Evolutionary conservation across 75 land plant species (phyloP).

Genomic region (Chamaecyparis obtusa): DNA sequence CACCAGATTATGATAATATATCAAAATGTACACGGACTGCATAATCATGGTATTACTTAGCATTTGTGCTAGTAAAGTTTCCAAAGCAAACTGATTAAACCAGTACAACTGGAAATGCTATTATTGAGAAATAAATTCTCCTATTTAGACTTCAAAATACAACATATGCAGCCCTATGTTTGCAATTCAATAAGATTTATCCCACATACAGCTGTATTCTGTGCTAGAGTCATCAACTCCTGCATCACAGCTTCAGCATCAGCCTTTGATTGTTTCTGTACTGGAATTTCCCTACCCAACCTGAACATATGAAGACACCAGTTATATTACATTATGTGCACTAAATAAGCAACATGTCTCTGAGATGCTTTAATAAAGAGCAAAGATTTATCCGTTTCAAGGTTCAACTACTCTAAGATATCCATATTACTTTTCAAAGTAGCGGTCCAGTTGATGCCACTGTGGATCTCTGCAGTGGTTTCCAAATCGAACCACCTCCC

Average conservation of each 20-base stretch:
- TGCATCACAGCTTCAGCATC: conserved; percentile 71
- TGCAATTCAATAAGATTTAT: background rate
- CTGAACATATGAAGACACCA: conserved; percentile 25
- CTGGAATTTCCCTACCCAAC: conserved; percentile 55
- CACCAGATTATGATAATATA: background rate
- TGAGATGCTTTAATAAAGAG: background rate
- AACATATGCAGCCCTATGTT: background rate
- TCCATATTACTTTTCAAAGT: conserved; percentile 72
- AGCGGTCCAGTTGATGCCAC: conserved; percentile 90
- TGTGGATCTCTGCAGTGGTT: conserved; percentile 94
- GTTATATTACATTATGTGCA: background rate
- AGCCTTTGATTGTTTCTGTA: conserved; percentile 54
- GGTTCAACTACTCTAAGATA: background rate
- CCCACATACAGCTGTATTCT: conserved; percentile 81
- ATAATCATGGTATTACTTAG: background rate
- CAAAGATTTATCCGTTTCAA: background rate
- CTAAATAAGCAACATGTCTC: background rate
- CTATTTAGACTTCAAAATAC: background rate
- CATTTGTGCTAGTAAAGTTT: background rate
- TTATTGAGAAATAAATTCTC: background rate
- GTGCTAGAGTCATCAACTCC: conserved; percentile 68
- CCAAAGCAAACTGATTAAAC: background rate
- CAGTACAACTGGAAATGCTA: background rate
- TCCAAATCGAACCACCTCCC: conserved; percentile 96
- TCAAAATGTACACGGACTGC: background rate